These are phyloP conservation scores for Lactarius deliciosus DNA, from an alignment of 768 basidiomycete species.

Conservation along the genomic window DNA sequence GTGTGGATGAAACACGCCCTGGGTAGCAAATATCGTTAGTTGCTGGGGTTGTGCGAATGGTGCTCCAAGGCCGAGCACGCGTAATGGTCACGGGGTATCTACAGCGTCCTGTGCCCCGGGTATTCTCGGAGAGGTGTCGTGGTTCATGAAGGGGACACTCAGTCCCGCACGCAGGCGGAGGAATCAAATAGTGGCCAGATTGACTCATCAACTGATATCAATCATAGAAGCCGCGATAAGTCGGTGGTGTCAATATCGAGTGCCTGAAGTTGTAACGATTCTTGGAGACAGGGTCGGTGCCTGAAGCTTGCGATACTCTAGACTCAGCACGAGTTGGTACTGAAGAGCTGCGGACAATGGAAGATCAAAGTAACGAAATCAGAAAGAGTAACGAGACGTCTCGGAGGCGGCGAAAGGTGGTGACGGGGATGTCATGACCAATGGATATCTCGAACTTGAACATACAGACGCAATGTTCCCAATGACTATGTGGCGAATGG, in stretches of 20 bases:
- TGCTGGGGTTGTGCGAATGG: not conserved
- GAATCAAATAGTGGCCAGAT: not conserved
- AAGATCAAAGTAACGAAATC: not conserved
- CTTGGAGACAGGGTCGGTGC: not conserved
- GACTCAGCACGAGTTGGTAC: not conserved
- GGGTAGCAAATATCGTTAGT: not conserved
- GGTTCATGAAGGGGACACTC: not conserved
- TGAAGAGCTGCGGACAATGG: not conserved
- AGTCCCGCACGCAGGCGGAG: not conserved
- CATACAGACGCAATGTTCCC: not conserved
- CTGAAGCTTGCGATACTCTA: not conserved
- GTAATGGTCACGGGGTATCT: not conserved
- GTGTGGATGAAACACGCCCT: not conserved
- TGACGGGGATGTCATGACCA: not conserved
- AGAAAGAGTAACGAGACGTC: not conserved
- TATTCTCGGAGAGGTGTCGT: not conserved
- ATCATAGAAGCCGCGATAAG: not conserved
- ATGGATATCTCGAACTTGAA: not conserved
- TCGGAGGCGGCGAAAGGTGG: not conserved
- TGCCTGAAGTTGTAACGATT: not conserved
- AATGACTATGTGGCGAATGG: not conserved
- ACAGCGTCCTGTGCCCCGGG: not conserved
- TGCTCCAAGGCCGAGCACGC: not conserved
- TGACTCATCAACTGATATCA: not conserved
- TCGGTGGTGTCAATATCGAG: conserved; percentile 3